Base-by-base conservation (phyloP, 2,329 filamentous ascomycete genomes). In the Sclerotinia nivalis region DNA sequence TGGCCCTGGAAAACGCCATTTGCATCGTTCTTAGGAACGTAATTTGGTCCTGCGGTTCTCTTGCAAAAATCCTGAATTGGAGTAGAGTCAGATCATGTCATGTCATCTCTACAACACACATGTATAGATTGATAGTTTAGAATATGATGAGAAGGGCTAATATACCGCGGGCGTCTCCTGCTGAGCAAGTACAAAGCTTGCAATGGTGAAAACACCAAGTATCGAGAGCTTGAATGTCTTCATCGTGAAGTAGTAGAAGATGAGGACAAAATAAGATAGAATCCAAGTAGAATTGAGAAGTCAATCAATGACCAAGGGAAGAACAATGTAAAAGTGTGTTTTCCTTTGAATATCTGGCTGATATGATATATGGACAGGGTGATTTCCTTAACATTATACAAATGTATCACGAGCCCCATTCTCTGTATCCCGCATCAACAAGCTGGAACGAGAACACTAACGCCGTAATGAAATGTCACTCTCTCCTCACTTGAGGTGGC, bases 181-280 rank as follows among this genome's bases (percentile, higher is more conserved):
- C 9, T 64, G 61, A 43, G 61, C 61, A 52, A 37, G 22, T 22
- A 65, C 61, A 15, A 40, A 52, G 47, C 61, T 65, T 65, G 49
- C 61, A 65, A 65, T 65, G 34, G 61, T 22, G 31, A 65, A 65
- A 54, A 65, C 5, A 52, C 61, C 47, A 52, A 65, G 34, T 40
- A 65, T 52, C 12, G 61, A 65, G 47, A 65, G 61, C 34, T 40
- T 65, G 61, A 54, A n/a, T 40, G 34, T 28, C 28, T 52, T 65
- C 61, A 65, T 65, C 15, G 47, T 65, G 47, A 25, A 40, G 15
- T 28, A 28, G 47, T 52, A 31, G 47, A 25, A 15, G 2, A 22
- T 43, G n/a, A 13, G 37, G 22, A 22, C 0, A 28, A n/a, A 52
- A 43, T 4, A 50, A 2, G 9, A 43, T 52, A 40, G 61, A 52